These are phyloP conservation scores for Atkinsonella texensis DNA, from an alignment of 2,329 filamentous ascomycete genomes.

Conservation along the genomic window DNA sequence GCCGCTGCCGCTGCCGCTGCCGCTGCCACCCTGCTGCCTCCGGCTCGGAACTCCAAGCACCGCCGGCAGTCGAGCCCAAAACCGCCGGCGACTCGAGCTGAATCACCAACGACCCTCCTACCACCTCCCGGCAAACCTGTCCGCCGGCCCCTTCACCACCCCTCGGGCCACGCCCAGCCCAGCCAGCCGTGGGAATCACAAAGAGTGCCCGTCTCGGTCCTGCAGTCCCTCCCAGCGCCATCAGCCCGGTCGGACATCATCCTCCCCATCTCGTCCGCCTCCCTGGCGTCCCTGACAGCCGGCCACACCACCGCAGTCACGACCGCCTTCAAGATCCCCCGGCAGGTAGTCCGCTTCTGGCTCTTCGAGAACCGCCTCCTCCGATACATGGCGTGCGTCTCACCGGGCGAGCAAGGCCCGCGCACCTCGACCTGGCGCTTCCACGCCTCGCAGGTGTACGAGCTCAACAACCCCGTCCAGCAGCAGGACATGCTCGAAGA, in stretches of 20 bases:
- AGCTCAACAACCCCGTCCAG: conserved; percentile 47
- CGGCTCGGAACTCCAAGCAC: neutral
- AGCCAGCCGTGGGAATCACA: conserved; percentile 30
- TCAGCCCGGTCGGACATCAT: conserved; percentile 42
- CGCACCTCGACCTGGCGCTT: conserved; percentile 15
- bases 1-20: no score
- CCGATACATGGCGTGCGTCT: conserved; percentile 47
- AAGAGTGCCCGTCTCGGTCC: conserved; percentile 36
- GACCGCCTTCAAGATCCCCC: conserved; percentile 42
- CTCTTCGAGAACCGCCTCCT: conserved; percentile 43
- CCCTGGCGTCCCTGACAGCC: conserved; percentile 35
- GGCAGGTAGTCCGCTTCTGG: conserved; percentile 48
- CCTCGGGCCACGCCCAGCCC: conserved; percentile 10
- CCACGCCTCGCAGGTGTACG: conserved; percentile 37
- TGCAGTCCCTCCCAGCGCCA: conserved; percentile 35
- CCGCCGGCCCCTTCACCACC: conserved; percentile 18
- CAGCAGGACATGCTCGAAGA: conserved; percentile 39
- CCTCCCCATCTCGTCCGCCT: conserved; percentile 34
- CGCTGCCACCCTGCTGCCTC: no score
- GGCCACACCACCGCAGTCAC: conserved; percentile 43
- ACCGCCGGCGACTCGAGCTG: no score
- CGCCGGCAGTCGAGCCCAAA: no score
- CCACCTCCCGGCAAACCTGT: conserved; percentile 5
- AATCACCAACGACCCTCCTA: neutral
- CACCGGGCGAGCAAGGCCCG: conserved; percentile 23